A percentile compares a stretch with the other conserved stretches of the same genome.
These are phyloP conservation scores for Fusarium haematococcum DNA, from an alignment of 2,329 filamentous ascomycete genomes.

Conservation along the genomic window DNA sequence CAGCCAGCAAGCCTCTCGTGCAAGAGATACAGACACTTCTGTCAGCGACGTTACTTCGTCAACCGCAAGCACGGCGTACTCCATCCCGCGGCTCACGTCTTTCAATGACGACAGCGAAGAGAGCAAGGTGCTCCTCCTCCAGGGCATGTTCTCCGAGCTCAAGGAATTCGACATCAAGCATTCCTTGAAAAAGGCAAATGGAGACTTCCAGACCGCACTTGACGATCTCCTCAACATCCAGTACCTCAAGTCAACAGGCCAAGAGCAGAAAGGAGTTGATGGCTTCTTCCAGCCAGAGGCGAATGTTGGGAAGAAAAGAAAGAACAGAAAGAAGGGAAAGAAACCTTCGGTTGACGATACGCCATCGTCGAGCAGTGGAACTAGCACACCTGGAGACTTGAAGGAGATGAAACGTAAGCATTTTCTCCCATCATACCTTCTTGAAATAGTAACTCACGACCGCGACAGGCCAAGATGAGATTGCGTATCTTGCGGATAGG, in stretches of 20 bases:
- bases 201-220: constrained; percentile 76
- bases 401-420: constrained; percentile 49
- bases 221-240: constrained; percentile 85
- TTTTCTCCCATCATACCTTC: background rate
- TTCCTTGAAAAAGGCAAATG: constrained; percentile 74
- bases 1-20: constrained; percentile 45
- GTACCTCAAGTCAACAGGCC: constrained; percentile 76
- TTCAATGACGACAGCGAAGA: constrained; percentile 62
- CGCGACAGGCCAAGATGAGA: constrained; percentile 52
- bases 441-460: background rate
- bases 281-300: constrained; percentile 75
- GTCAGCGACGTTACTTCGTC: constrained; percentile 42
- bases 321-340: constrained; percentile 50
- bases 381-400: constrained; percentile 27
- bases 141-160: constrained; percentile 78
- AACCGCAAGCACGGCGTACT: constrained; percentile 32
- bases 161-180: constrained; percentile 74
- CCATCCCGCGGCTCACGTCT: constrained; percentile 47
- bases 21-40: constrained; percentile 47
- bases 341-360: constrained; percentile 19
- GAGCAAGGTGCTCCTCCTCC: constrained; percentile 73
- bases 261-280: constrained; percentile 80
- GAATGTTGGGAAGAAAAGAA: constrained; percentile 55
- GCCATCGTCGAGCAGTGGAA: constrained; percentile 29
- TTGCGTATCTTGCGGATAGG: constrained; percentile 58